A percentile compares a stretch with the other conserved stretches of the same genome.
Evolutionary conservation across 129 eudicot species (phyloP).

Genomic region (Mikania micrantha): DNA sequence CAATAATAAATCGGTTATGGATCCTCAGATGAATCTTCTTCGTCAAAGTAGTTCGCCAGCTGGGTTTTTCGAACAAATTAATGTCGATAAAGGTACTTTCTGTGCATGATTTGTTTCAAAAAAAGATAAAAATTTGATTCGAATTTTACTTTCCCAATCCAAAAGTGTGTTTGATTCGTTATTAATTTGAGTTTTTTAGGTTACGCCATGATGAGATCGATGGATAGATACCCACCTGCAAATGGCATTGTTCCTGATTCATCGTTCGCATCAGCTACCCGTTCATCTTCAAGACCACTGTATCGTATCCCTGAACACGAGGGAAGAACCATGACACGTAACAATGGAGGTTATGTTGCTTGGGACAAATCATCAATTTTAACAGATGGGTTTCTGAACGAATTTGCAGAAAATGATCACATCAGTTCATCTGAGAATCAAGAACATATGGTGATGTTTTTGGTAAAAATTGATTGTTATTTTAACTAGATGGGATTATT

Average conservation of each 20-base stretch:
- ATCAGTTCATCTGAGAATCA: constrained; percentile 41
- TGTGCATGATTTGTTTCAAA: neutral
- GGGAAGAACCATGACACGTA: constrained; percentile 28
- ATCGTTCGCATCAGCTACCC: too few species aligned
- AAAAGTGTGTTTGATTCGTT: neutral
- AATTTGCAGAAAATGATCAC: constrained; percentile 34
- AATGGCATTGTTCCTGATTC: too few species aligned
- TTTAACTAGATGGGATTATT: neutral
- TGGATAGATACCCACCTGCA: constrained; percentile 36
- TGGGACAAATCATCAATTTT: constrained; percentile 68
- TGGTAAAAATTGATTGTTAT: neutral
- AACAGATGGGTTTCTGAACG: constrained; percentile 46
- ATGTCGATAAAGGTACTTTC: constrained; percentile 42
- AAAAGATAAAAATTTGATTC: too few species aligned
- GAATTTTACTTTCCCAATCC: neutral
- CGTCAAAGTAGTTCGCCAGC: constrained; percentile 80
- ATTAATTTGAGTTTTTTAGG: constrained; percentile 46
- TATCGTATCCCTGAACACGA: constrained; percentile 40
- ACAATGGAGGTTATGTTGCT: constrained; percentile 13
- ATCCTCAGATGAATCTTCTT: constrained; percentile 35
- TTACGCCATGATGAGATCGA: constrained; percentile 40
- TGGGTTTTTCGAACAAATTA: constrained; percentile 51
- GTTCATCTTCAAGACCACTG: too few species aligned
- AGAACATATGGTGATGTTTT: constrained; percentile 24
- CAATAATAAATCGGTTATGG: constrained; percentile 13